These are phyloP conservation scores for Clavispora vitiphila DNA, from an alignment of 805 yeast genomes.

Conservation along the genomic window DNA sequence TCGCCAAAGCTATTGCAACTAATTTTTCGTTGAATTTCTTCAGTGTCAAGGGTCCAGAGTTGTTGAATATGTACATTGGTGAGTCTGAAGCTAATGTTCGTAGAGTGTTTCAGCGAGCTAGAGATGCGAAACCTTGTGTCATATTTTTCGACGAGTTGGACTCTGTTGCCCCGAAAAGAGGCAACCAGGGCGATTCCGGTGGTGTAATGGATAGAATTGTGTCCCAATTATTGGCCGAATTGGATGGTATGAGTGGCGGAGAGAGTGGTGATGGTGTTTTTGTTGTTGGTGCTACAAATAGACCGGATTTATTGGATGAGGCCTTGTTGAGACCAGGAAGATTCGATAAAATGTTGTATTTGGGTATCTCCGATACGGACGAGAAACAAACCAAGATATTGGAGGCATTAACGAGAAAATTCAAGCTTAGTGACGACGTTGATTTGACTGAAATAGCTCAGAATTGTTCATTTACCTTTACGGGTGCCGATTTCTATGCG, in stretches of 20 bases:
- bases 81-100: slow-evolving; percentile 98
- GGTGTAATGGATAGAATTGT: slow-evolving; percentile 99
- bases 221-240: slow-evolving; percentile 87
- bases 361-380: slow-evolving; percentile 89
- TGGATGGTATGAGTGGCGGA: slow-evolving; percentile 90
- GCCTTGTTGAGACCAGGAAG: slow-evolving; percentile 92
- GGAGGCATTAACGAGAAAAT: slow-evolving; percentile 84
- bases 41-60: slow-evolving; percentile 95
- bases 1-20: slow-evolving; percentile 97
- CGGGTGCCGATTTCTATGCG: slow-evolving; percentile 98
- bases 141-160: slow-evolving; percentile 96
- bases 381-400: slow-evolving; percentile 83
- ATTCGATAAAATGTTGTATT: slow-evolving; percentile 89
- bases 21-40: slow-evolving; percentile 91
- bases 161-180: slow-evolving; percentile 97
- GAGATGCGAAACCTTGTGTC: slow-evolving; percentile 97
- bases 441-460: slow-evolving; percentile 56
- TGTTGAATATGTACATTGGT: slow-evolving; percentile 96
- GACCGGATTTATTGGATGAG: slow-evolving; percentile 93
- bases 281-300: slow-evolving; percentile 97
- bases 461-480: slow-evolving; percentile 79
- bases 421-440: slow-evolving; percentile 55
- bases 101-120: slow-evolving; percentile 85
- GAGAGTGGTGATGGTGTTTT: slow-evolving; percentile 73
- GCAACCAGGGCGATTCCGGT: slow-evolving; percentile 97